phyloP scores from a whole-genome alignment of 192 early-diverging fungal species.

The Allomyces macrogynus region DNA sequence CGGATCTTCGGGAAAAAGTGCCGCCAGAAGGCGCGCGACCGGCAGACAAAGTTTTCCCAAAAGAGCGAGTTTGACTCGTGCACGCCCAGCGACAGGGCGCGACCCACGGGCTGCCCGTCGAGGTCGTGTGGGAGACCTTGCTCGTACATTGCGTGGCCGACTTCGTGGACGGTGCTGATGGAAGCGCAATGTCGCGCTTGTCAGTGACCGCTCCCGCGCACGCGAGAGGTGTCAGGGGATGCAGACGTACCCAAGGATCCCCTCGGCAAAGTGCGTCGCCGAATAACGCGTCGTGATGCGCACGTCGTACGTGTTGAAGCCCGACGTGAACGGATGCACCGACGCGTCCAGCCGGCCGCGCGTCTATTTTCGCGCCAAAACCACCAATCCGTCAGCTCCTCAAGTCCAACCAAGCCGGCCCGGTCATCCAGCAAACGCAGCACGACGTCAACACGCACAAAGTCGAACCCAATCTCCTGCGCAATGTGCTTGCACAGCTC shows the following conservation, averaged over 20 bases:
- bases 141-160: slow-evolving; percentile 20
- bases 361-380: too few species aligned
- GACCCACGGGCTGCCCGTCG: slow-evolving; percentile 8
- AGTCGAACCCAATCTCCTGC: slow-evolving; percentile 18
- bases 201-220: too few species aligned
- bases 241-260: slow-evolving; percentile 8
- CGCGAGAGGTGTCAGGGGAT: too few species aligned
- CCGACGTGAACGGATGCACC: slow-evolving; percentile 17
- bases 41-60: slow-evolving; percentile 13
- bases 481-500: slow-evolving; percentile 15
- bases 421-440: too few species aligned
- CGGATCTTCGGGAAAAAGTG: slow-evolving; percentile 12
- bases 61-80: slow-evolving; percentile 22
- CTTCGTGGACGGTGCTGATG: slow-evolving; percentile 14
- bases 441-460: slow-evolving; percentile 1
- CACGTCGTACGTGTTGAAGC: slow-evolving; percentile 13
- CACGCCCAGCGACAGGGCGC: slow-evolving; percentile 12
- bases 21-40: slow-evolving; percentile 13
- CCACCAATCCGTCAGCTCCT: too few species aligned
- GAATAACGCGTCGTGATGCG: slow-evolving; percentile 23
- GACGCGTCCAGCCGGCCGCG: slow-evolving; percentile 17
- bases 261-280: slow-evolving; percentile 11
- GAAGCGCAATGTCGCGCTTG: too few species aligned
- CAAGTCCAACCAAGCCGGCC: too few species aligned
- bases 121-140: slow-evolving; percentile 16